Evolutionary conservation across 331 rosid species (phyloP).

Genomic region (Malus hybrid): DNA sequence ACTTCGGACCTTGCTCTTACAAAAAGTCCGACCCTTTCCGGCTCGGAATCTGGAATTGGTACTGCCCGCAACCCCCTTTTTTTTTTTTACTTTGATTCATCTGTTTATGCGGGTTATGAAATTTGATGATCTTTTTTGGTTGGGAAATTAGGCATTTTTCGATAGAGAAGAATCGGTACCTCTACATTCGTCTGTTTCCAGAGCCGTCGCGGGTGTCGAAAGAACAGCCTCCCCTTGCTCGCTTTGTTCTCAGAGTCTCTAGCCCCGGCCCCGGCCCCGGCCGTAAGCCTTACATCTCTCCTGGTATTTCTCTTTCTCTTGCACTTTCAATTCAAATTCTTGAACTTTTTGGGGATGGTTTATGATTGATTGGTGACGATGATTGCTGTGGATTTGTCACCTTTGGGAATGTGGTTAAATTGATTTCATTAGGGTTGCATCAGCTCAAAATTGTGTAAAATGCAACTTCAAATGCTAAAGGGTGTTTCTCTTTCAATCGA

Average conservation of each 20-base stretch:
- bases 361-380: neutral
- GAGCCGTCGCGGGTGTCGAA: slow-evolving; percentile 61
- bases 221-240: slow-evolving; percentile 76
- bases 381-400: neutral
- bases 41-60: slow-evolving; percentile 96
- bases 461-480: neutral
- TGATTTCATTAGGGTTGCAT: neutral
- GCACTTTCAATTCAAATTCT: neutral
- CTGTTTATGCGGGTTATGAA: neutral
- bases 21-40: slow-evolving; percentile 72
- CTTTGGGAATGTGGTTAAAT: neutral
- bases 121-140: neutral
- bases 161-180: slow-evolving; percentile 58
- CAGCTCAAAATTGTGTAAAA: neutral
- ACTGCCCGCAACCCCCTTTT: neutral
- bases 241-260: slow-evolving; percentile 63
- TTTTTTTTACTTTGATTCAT: neutral
- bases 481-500: neutral
- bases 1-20: slow-evolving; percentile 57
- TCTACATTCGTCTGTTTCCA: slow-evolving; percentile 70
- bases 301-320: slow-evolving; percentile 29
- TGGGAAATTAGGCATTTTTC: slow-evolving; percentile 48
- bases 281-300: slow-evolving; percentile 55
- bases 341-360: neutral
- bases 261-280: slow-evolving; percentile 47